Conservation (phyloP, 2,329 filamentous ascomycete species). For the Beauveria brongniartii region DNA sequence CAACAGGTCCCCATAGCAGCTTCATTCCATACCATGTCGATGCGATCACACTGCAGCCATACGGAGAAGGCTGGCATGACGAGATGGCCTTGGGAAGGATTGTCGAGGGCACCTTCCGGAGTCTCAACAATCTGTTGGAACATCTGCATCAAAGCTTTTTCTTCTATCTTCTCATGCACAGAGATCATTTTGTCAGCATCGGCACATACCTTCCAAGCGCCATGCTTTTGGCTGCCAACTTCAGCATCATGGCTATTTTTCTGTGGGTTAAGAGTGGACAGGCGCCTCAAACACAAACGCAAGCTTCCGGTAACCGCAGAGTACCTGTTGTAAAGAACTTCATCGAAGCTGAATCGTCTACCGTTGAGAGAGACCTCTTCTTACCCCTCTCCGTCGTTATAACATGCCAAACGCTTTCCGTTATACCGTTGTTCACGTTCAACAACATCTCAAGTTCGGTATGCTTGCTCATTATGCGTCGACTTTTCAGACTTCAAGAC, state of each 20-base stretch:
- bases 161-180: constrained; percentile 92
- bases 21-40: constrained; percentile 99
- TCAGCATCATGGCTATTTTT: constrained; percentile 89
- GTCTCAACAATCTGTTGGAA: constrained; percentile 91
- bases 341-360: constrained; percentile 13
- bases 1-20: constrained; percentile 83
- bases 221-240: constrained; percentile 93
- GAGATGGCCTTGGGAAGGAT: constrained; percentile 92
- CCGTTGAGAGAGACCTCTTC: constrained; percentile 57
- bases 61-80: constrained; percentile 90
- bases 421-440: constrained; percentile 79
- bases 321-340: background rate
- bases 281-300: constrained; percentile 18
- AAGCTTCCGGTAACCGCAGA: constrained; percentile 9
- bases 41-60: constrained; percentile 84
- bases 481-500: background rate
- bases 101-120: constrained; percentile 84
- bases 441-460: constrained; percentile 64
- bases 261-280: constrained; percentile 84
- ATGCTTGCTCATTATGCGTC: constrained; percentile 24
- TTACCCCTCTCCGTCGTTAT: constrained; percentile 67
- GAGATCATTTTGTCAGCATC: constrained; percentile 91
- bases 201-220: constrained; percentile 94
- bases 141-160: constrained; percentile 99
- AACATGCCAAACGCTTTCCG: constrained; percentile 64